Evolutionary conservation across 163 green algal genomes (phyloP), one percentile per base, ranked within the genome.

Genomic region (Coccomyxa subellipsoidea): DNA sequence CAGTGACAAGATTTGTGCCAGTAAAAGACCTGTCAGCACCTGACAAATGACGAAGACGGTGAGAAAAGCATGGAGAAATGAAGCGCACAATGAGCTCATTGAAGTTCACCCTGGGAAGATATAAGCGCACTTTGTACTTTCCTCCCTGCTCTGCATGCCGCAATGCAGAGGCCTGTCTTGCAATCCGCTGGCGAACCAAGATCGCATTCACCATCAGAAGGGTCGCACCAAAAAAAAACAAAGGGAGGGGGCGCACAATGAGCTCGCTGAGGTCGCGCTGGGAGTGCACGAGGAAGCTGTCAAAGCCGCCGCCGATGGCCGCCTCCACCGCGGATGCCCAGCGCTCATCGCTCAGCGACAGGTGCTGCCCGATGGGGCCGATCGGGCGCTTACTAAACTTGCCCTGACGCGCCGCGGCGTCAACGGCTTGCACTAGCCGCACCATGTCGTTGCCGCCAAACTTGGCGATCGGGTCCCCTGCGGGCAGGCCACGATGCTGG

Each of bases 311-410:
- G 31, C 80, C 75, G 21, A 87, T 77, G 15, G 80, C 66, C 29
- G 73, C 76, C 47, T 91, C 84, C 27, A 87, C 84, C 38, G 88
- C 85, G 8, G 73, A 7, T 4, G 78, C 84, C 85, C 85, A 91
- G 6, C 38, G 47, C 6, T 85, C 84, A 47, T 91, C 84, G 0
- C 47, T 54, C 32, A 91, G 82, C 5, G 47, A 69, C 34, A 91
- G 82, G 25, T 71, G 70, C 23, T 38, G 54, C 34, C 88, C 88
- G 7, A 91, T 54, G 1, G 85, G 88, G 23, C 87, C 83, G 7
- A 89, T 69, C 12, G 84, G 84, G 2, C 71, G 80, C 29, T 38
- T 54, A 25, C 36, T 21, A 47, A 91, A 88, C 25, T 78, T 73
- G 29, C 66, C 38, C 37, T 75, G 75, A 37, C 75, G 27, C 75